Evolutionary conservation across 108 stramenopile genomes (phyloP).

Genomic region (Schizochytrium sp.): DNA sequence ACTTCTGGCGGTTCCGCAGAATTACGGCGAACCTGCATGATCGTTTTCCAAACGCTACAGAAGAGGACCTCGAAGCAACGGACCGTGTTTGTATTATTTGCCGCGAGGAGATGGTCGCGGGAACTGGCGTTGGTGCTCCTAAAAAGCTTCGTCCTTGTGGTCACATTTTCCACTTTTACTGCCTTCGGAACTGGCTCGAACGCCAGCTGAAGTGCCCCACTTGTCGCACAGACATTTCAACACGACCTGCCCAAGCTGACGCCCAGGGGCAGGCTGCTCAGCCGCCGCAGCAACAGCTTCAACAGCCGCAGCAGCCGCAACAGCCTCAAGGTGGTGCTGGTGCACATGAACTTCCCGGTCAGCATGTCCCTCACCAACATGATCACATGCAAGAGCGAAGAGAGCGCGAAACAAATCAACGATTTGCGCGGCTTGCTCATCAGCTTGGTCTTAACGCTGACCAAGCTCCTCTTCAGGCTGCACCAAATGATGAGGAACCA

Average conservation of each 20-base stretch:
- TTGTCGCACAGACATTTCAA: slow-evolving; percentile 89
- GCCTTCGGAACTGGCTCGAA: slow-evolving; percentile 95
- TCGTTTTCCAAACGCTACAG: slow-evolving; percentile 86
- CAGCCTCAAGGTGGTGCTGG: neutral
- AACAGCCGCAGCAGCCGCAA: neutral
- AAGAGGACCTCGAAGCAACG: slow-evolving; percentile 86
- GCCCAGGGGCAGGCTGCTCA: neutral
- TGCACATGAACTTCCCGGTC: neutral
- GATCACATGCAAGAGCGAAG: too few relatives aligned
- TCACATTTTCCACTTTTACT: slow-evolving; percentile 89
- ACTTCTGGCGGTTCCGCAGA: slow-evolving; percentile 86
- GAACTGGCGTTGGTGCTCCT: slow-evolving; percentile 76
- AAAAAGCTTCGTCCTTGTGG: slow-evolving; percentile 89
- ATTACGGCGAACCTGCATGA: slow-evolving; percentile 92
- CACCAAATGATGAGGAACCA: too few relatives aligned
- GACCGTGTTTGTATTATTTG: slow-evolving; percentile 96
- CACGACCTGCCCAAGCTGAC: neutral
- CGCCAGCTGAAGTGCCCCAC: slow-evolving; percentile 97
- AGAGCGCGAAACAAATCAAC: too few relatives aligned
- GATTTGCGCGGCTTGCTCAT: too few relatives aligned
- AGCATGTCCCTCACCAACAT: too few relatives aligned
- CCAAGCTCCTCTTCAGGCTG: too few relatives aligned
- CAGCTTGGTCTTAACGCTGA: too few relatives aligned
- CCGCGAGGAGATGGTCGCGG: slow-evolving; percentile 91
- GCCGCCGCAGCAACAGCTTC: neutral